These are phyloP conservation scores for Colletotrichum sp. DNA, from an alignment of 2,329 filamentous ascomycete genomes.

Conservation along the genomic window DNA sequence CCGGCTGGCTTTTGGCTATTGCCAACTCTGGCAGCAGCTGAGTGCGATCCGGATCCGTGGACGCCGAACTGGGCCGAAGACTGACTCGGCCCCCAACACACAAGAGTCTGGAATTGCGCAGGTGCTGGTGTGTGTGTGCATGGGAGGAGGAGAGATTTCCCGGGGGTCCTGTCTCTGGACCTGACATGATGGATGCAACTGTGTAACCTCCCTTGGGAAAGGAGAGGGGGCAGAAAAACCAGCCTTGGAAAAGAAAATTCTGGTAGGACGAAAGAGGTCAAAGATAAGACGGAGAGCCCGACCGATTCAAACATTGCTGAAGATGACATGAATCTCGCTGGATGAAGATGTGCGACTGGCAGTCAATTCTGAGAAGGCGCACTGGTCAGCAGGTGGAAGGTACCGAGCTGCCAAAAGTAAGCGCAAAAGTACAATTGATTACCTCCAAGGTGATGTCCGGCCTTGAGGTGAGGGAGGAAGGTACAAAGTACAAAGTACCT, in stretches of 20 bases:
- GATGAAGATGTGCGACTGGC: neutral
- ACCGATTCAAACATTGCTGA: neutral
- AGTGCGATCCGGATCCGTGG: neutral
- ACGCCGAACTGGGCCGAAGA: neutral
- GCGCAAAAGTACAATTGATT: neutral
- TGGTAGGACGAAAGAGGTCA: neutral
- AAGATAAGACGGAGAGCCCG: neutral
- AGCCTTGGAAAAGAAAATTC: neutral
- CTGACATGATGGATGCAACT: neutral
- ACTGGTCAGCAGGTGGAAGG: neutral
- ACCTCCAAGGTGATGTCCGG: neutral
- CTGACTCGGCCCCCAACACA: constrained; percentile 8
- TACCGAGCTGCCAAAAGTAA: neutral
- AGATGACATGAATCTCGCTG: neutral
- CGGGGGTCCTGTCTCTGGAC: neutral
- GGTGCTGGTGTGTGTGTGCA: neutral
- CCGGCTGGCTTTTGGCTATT: neutral
- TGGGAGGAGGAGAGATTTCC: neutral
- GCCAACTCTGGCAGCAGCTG: neutral
- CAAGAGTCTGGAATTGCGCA: neutral
- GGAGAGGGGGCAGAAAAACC: neutral
- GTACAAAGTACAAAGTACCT: neutral
- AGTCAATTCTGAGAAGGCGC: neutral
- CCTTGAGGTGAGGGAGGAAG: neutral
- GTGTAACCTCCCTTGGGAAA: neutral